phyloP scores from a whole-genome alignment of 345 rosid genomes.

The Geranium rotundifolium region DNA sequence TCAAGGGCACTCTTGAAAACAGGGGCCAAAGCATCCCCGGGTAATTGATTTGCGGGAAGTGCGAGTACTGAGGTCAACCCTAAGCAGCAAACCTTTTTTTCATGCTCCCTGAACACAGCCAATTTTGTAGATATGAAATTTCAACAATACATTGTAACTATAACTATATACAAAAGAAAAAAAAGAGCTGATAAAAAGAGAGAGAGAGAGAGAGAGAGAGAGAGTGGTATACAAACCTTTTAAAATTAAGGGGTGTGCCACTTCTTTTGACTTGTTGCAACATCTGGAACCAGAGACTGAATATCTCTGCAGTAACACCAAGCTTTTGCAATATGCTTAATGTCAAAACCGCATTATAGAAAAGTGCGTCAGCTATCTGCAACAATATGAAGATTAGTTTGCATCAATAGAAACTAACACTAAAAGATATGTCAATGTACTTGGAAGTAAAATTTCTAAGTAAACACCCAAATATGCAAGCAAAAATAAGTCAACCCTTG shows the following conservation, averaged over 20 bases:
- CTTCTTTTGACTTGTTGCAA: slow-evolving; percentile 82
- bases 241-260: slow-evolving; percentile 71
- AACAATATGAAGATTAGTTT: slow-evolving; percentile 1
- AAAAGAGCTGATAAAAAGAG: slow-evolving; percentile 2
- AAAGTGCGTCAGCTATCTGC: slow-evolving; percentile 94
- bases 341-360: slow-evolving; percentile 73
- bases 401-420: neutral
- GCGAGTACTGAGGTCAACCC: slow-evolving; percentile 81
- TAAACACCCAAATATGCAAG: neutral
- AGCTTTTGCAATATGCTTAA: slow-evolving; percentile 67
- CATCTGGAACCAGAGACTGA: slow-evolving; percentile 93
- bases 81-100: slow-evolving; percentile 95
- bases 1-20: slow-evolving; percentile 79
- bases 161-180: slow-evolving; percentile 1
- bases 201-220: neutral
- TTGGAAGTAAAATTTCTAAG: no score
- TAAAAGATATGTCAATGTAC: neutral
- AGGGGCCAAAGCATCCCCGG: slow-evolving; percentile 79
- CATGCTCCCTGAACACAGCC: slow-evolving; percentile 60
- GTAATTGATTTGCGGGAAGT: slow-evolving; percentile 77
- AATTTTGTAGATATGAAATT: neutral
- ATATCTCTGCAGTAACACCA: slow-evolving; percentile 65
- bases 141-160: neutral
- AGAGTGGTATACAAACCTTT: slow-evolving; percentile 36
- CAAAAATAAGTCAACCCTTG: neutral